Conservation (phyloP, 2,329 filamentous ascomycete genomes). For the Celoporthe dispersa region DNA sequence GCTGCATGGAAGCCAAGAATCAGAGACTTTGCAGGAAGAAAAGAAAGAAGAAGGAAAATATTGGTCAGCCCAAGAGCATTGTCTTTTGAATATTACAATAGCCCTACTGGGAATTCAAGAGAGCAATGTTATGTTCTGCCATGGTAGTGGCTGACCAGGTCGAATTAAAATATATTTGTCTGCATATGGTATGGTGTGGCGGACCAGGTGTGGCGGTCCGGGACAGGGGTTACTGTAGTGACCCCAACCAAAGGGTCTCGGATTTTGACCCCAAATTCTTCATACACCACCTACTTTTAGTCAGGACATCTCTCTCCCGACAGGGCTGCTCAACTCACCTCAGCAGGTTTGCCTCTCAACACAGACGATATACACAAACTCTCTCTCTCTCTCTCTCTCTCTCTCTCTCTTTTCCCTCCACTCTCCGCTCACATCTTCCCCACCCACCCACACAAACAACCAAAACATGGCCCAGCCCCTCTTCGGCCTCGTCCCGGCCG, state of each 20-base stretch:
- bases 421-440: neutral
- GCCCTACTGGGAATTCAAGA: too few species aligned
- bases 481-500: slow-evolving; percentile 65
- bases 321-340: neutral
- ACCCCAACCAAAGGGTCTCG: neutral
- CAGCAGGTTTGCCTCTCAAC: neutral
- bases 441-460: neutral
- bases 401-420: neutral
- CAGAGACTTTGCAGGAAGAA: too few species aligned
- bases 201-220: too few species aligned
- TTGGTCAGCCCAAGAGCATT: too few species aligned
- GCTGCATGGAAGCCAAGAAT: too few species aligned
- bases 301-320: neutral
- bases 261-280: neutral
- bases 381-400: neutral
- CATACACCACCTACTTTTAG: neutral
- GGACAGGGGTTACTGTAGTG: too few species aligned
- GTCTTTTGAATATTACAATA: too few species aligned
- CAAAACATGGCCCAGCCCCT: slow-evolving; percentile 49
- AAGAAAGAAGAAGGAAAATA: too few species aligned
- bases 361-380: neutral
- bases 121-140: too few species aligned
- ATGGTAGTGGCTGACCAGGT: too few species aligned
- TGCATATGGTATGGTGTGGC: too few species aligned
- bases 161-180: too few species aligned